A percentile compares a stretch with the other conserved stretches of the same genome.
phyloP scores from a whole-genome alignment of 768 basidiomycete species.

The Xerocomellus amylosporus region DNA sequence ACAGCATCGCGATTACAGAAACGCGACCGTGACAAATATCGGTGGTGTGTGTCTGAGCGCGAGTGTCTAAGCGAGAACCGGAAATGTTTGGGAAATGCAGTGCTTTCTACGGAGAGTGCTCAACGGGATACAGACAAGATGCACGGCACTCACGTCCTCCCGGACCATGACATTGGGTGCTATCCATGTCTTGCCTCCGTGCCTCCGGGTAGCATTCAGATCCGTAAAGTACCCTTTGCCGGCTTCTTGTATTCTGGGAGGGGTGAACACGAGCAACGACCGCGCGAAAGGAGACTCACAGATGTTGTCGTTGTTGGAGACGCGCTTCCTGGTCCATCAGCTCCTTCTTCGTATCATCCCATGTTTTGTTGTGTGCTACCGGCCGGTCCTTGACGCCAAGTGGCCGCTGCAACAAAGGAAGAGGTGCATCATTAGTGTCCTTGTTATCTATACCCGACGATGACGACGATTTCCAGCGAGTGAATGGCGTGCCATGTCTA shows the following conservation, averaged over 20 bases:
- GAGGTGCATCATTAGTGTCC: conserved; percentile 10
- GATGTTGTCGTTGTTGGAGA: conserved; percentile 65
- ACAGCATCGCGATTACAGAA: conserved; percentile 79
- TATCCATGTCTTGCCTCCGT: conserved; percentile 94
- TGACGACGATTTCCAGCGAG: conserved; percentile 23
- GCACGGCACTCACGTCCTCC: conserved; percentile 69
- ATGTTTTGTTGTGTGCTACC: conserved; percentile 53
- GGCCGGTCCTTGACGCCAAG: conserved; percentile 76
- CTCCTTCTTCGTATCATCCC: conserved; percentile 62
- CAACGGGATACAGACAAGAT: neutral
- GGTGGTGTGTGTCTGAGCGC: conserved; percentile 67
- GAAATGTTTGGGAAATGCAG: conserved; percentile 86
- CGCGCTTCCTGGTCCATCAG: conserved; percentile 69
- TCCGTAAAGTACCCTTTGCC: conserved; percentile 89
- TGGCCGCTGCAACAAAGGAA: conserved; percentile 56
- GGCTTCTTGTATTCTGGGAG: conserved; percentile 53
- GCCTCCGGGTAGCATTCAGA: conserved; percentile 69
- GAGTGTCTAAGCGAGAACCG: conserved; percentile 63
- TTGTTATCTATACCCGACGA: conserved; percentile 4
- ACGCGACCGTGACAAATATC: conserved; percentile 72
- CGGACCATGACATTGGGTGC: conserved; percentile 86
- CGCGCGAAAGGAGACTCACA: conserved; percentile 33
- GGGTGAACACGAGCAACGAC: neutral
- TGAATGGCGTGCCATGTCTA: conserved; percentile 5
- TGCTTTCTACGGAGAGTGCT: conserved; percentile 61